Percentiles rank a stretch among this genome's conserved stretches.
phyloP scores from a whole-genome alignment of 2,329 filamentous ascomycete genomes.

The Metarhizium robertsii region DNA sequence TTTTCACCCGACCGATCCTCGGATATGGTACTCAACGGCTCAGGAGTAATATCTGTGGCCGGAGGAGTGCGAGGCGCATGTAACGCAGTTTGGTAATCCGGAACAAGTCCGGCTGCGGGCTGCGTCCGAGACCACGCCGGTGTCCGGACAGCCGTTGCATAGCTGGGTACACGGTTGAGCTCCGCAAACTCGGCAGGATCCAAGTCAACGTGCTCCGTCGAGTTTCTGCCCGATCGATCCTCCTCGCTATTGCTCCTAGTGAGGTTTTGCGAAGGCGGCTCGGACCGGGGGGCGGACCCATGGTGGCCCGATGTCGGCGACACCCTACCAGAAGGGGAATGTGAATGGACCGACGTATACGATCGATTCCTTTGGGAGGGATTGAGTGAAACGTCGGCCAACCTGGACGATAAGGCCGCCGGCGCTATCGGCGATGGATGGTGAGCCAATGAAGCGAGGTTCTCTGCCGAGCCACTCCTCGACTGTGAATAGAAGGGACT shows the following conservation, averaged over 20 bases:
- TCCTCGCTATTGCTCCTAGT: constrained; percentile 46
- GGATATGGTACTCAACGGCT: constrained; percentile 22
- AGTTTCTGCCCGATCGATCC: constrained; percentile 40
- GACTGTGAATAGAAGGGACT: constrained; percentile 70
- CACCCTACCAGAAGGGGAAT: constrained; percentile 32
- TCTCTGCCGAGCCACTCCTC: constrained; percentile 71
- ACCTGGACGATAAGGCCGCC: constrained; percentile 50
- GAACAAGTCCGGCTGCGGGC: constrained; percentile 41
- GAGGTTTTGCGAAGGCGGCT: constrained; percentile 34
- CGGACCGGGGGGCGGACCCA: constrained; percentile 28
- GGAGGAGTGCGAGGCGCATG: constrained; percentile 42
- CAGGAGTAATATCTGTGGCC: constrained; percentile 19
- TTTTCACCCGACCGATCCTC: constrained; percentile 19
- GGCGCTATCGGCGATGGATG: constrained; percentile 28
- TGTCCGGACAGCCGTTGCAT: constrained; percentile 62
- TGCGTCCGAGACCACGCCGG: constrained; percentile 45
- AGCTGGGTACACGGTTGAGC: constrained; percentile 67
- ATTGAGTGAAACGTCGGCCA: constrained; percentile 60
- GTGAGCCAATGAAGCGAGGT: constrained; percentile 48
- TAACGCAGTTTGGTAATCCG: constrained; percentile 57
- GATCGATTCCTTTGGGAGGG: constrained; percentile 35
- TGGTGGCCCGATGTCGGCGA: constrained; percentile 31
- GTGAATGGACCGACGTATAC: constrained; percentile 34
- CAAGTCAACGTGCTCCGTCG: constrained; percentile 47
- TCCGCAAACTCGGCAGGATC: constrained; percentile 53